A percentile compares a stretch with the other conserved stretches of the same genome.
phyloP scores from a whole-genome alignment of 306 rosid genomes.

The Castanea sativa region DNA sequence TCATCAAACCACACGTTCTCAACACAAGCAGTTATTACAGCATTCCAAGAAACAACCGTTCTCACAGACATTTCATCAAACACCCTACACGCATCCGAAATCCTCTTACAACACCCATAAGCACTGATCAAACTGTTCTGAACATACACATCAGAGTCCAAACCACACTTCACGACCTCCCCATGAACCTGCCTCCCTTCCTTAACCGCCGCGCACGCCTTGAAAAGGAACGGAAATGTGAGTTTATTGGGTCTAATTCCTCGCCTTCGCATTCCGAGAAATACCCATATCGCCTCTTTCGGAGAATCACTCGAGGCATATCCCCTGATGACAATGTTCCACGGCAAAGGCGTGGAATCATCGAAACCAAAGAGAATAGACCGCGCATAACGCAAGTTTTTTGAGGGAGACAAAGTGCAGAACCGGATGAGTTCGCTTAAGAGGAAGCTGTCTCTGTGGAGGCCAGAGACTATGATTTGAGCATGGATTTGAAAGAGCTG shows the following conservation, averaged over 20 bases:
- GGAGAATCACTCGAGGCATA: slow-evolving; percentile 55
- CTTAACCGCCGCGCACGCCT: slow-evolving; percentile 54
- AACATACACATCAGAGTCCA: slow-evolving; percentile 68
- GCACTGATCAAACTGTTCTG: slow-evolving; percentile 60
- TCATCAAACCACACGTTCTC: slow-evolving; percentile 51
- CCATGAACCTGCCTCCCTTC: slow-evolving; percentile 73
- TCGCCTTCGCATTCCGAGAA: slow-evolving; percentile 50
- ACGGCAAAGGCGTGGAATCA: slow-evolving; percentile 46
- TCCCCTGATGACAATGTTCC: slow-evolving; percentile 79
- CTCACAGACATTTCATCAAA: slow-evolving; percentile 72
- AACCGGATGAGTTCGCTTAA: slow-evolving; percentile 58
- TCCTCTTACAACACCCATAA: slow-evolving; percentile 66
- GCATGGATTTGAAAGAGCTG: slow-evolving; percentile 69
- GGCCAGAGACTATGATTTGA: slow-evolving; percentile 52
- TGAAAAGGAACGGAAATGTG: slow-evolving; percentile 71
- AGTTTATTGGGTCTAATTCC: slow-evolving; percentile 57
- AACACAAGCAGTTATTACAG: slow-evolving; percentile 66
- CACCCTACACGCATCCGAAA: slow-evolving; percentile 40
- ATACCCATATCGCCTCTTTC: slow-evolving; percentile 47
- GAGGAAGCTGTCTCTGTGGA: slow-evolving; percentile 45
- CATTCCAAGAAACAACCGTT: slow-evolving; percentile 82
- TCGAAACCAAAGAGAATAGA: slow-evolving; percentile 34
- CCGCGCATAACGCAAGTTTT: slow-evolving; percentile 49
- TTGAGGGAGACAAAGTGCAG: slow-evolving; percentile 50
- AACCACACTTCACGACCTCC: slow-evolving; percentile 56